Conservation (phyloP, 2,329 filamentous ascomycete genomes). For the Phyllosticta capitalensis region DNA sequence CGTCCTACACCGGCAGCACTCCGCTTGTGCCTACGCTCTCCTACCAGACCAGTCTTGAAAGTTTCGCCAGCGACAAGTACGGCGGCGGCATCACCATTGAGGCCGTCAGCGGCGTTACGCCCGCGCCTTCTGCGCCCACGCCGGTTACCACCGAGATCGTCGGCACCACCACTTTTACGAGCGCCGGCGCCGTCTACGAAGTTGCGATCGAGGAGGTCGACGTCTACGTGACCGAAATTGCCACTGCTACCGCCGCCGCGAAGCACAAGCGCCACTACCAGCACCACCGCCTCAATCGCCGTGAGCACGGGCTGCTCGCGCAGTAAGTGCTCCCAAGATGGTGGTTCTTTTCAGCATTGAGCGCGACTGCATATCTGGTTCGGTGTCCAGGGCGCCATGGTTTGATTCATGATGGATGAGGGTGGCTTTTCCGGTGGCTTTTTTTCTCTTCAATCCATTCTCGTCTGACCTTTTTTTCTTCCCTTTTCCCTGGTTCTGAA, state of each 20-base stretch:
- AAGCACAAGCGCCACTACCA: slow-evolving; percentile 21
- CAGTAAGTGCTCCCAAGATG: background rate
- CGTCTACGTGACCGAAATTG: slow-evolving; percentile 31
- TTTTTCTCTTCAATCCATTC: background rate
- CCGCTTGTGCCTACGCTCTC: slow-evolving; percentile 23
- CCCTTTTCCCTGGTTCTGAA: background rate
- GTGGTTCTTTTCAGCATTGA: background rate
- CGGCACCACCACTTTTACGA: slow-evolving; percentile 34
- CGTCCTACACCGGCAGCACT: slow-evolving; percentile 14
- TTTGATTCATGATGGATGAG: background rate
- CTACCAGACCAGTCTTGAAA: slow-evolving; percentile 22
- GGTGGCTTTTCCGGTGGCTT: background rate
- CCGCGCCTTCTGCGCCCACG: slow-evolving; percentile 8
- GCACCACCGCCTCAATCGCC: slow-evolving; percentile 21
- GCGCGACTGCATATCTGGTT: background rate
- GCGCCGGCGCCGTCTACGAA: slow-evolving; percentile 35
- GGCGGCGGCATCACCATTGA: slow-evolving; percentile 27
- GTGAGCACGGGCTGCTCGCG: slow-evolving; percentile 11
- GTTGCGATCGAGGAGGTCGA: slow-evolving; percentile 35
- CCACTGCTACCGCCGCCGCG: slow-evolving; percentile 15
- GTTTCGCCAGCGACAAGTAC: slow-evolving; percentile 22
- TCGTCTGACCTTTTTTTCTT: background rate
- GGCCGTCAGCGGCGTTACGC: slow-evolving; percentile 15
- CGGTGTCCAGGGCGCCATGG: background rate
- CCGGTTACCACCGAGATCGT: slow-evolving; percentile 18